These are phyloP conservation scores for Fusarium sp. DNA, from an alignment of 2,329 filamentous ascomycete genomes.

Conservation along the genomic window DNA sequence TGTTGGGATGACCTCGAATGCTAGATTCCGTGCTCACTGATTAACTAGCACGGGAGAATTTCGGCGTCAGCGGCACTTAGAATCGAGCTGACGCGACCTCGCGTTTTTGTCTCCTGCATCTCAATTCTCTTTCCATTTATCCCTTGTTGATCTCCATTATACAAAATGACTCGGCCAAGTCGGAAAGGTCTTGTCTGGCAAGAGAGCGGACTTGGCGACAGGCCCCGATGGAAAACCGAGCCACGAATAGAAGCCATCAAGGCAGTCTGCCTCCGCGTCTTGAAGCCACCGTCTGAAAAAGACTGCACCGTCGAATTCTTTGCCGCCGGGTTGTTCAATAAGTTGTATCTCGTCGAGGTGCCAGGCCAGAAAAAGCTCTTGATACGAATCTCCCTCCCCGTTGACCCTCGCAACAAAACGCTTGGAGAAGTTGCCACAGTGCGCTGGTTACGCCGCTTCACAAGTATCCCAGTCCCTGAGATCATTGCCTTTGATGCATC, in stretches of 20 bases:
- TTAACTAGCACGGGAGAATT: too few species aligned
- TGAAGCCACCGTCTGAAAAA: background rate
- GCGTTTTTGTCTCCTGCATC: too few species aligned
- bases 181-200: constrained; percentile 4
- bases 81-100: too few species aligned
- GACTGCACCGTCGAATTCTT: constrained; percentile 6
- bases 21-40: too few species aligned
- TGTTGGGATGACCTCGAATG: too few species aligned
- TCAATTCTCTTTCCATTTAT: too few species aligned
- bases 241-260: constrained; percentile 4
- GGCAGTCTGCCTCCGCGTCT: constrained; percentile 4
- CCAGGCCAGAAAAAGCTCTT: background rate
- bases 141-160: background rate
- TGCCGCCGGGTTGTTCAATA: constrained; percentile 1
- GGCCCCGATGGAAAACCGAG: constrained; percentile 4
- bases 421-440: constrained; percentile 10
- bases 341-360: background rate
- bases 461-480: constrained; percentile 7
- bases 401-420: constrained; percentile 13
- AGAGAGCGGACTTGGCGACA: background rate
- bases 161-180: constrained; percentile 1
- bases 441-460: background rate
- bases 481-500: constrained; percentile 4
- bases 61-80: too few species aligned
- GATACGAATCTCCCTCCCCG: constrained; percentile 11